These are phyloP conservation scores for Bretziella fagacearum DNA, from an alignment of 2,329 filamentous ascomycete genomes.

Conservation along the genomic window DNA sequence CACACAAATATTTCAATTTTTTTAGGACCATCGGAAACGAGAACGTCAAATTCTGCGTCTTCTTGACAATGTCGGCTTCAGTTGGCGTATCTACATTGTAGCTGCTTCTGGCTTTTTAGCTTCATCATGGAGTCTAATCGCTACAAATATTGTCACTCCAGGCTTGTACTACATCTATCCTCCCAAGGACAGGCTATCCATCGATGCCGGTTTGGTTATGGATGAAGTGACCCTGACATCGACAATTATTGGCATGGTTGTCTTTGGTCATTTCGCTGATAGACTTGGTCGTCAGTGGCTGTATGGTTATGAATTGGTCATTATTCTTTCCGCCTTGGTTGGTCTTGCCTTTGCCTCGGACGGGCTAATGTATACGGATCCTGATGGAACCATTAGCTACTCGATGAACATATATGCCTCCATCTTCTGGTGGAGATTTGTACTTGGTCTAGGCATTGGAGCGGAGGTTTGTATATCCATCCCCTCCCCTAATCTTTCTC, in stretches of 20 bases:
- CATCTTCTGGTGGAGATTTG: conserved; percentile 17
- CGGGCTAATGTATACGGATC: conserved; percentile 12
- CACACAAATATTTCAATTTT: neutral
- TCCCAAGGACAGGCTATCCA: conserved; percentile 4
- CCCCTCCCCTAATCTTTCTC: conserved; percentile 1
- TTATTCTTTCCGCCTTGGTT: conserved; percentile 18
- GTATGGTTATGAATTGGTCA: conserved; percentile 19
- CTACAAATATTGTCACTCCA: conserved; percentile 19
- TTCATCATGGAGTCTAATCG: conserved; percentile 20
- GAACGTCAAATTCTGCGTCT: conserved; percentile 14
- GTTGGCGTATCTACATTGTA: conserved; percentile 18
- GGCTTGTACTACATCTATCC: conserved; percentile 19
- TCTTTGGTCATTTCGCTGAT: conserved; percentile 19
- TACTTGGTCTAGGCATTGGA: conserved; percentile 20
- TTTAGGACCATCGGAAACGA: conserved; percentile 9
- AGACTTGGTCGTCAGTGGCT: conserved; percentile 17
- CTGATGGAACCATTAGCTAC: conserved; percentile 2
- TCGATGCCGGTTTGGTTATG: conserved; percentile 15
- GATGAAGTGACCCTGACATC: conserved; percentile 18
- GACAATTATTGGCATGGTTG: conserved; percentile 18
- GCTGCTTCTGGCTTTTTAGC: conserved; percentile 20
- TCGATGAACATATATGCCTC: conserved; percentile 19
- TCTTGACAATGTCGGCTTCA: conserved; percentile 18
- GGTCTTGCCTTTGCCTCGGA: conserved; percentile 16
- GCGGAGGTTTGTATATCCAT: conserved; percentile 17